Evolutionary conservation across 768 basidiomycete genomes (phyloP).

Genomic region (Leucosporidium creatinivorum): DNA sequence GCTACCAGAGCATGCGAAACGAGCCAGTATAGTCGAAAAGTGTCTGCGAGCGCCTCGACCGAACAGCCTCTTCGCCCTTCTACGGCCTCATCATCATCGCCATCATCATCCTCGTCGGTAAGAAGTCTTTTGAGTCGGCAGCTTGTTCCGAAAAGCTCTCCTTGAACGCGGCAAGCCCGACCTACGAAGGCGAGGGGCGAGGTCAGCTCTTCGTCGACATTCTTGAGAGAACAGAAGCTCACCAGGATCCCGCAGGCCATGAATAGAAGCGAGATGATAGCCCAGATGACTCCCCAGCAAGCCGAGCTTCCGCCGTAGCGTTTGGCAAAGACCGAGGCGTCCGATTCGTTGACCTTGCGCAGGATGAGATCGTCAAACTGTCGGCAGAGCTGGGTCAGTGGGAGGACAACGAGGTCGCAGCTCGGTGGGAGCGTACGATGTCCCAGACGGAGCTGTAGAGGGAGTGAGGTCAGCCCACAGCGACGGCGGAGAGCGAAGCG

Average conservation of each 20-base stretch:
- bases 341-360: slow-evolving; percentile 62
- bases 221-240: slow-evolving; percentile 47
- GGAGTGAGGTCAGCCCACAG: slow-evolving; percentile 29
- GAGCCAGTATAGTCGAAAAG: too few species aligned
- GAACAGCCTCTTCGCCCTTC: too few species aligned
- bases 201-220: slow-evolving; percentile 36
- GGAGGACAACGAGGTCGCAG: too few species aligned
- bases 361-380: slow-evolving; percentile 47
- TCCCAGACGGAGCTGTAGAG: slow-evolving; percentile 55
- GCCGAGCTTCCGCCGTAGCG: slow-evolving; percentile 47
- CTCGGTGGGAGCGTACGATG: slow-evolving; percentile 56
- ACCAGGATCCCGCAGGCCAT: slow-evolving; percentile 69
- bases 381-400: not conserved
- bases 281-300: slow-evolving; percentile 78
- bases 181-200: slow-evolving; percentile 3
- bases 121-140: slow-evolving; percentile 9
- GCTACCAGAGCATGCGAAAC: too few species aligned
- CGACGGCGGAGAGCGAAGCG: slow-evolving; percentile 25
- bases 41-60: too few species aligned
- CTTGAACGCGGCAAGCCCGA: slow-evolving; percentile 34
- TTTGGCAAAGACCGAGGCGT: slow-evolving; percentile 74
- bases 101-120: slow-evolving; percentile 18
- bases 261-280: slow-evolving; percentile 63
- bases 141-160: slow-evolving; percentile 22
- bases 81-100: too few species aligned